Conservation (phyloP, 2,329 filamentous ascomycete species). For the Thielaviopsis euricoi region DNA sequence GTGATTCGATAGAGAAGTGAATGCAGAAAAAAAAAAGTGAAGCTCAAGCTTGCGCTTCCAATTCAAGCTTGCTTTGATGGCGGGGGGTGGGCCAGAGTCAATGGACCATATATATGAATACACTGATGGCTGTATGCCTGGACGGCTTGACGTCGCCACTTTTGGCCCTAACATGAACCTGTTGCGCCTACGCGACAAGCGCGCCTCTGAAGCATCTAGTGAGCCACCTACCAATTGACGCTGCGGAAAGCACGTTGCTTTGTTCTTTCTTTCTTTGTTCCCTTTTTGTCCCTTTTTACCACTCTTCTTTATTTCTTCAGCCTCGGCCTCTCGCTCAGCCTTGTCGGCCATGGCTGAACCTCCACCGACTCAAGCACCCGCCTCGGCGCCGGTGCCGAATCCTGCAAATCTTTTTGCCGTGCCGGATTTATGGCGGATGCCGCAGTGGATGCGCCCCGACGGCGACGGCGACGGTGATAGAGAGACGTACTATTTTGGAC, state of each 20-base stretch:
- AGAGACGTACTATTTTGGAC: conserved; percentile 27
- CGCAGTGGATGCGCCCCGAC: conserved; percentile 29
- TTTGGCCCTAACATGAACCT: not conserved
- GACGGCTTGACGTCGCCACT: not conserved
- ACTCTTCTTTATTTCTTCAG: not conserved
- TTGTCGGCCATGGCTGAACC: not conserved
- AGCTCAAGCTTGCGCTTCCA: not conserved
- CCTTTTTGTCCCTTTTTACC: not conserved
- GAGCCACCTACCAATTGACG: no score
- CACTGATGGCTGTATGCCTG: not conserved
- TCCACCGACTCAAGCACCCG: not conserved
- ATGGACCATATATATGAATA: conserved; percentile 1
- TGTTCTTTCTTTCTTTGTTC: no score
- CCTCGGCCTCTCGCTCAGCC: not conserved
- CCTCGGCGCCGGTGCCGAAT: conserved; percentile 15
- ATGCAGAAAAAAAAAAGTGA: not conserved
- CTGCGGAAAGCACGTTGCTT: no score
- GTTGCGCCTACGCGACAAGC: not conserved
- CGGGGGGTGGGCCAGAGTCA: not conserved
- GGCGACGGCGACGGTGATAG: conserved; percentile 11
- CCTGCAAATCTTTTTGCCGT: conserved; percentile 44
- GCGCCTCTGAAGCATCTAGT: not conserved
- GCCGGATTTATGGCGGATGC: conserved; percentile 41
- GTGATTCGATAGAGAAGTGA: not conserved
- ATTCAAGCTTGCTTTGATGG: not conserved